Evolutionary conservation across 352 stramenopile species (phyloP).

Genomic region (Poterioochromonas sp.): DNA sequence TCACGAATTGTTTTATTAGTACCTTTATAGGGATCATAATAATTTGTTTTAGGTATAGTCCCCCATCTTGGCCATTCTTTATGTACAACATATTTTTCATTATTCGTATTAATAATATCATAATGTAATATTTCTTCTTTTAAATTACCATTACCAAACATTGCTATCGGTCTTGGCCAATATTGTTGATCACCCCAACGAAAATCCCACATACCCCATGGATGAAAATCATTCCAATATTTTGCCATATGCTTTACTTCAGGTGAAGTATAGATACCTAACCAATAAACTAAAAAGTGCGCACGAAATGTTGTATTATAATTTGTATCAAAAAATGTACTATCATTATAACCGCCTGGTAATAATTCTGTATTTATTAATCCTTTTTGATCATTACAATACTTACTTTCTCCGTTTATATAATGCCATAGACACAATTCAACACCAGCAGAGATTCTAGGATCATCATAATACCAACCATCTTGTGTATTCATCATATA

Average conservation of each 20-base stretch:
- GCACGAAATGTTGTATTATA: constrained; percentile 16
- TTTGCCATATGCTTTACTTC: neutral
- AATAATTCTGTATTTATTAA: neutral
- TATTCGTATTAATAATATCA: neutral
- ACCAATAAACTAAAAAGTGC: constrained; percentile 13
- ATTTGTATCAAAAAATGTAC: neutral
- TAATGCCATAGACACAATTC: neutral
- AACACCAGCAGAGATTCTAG: neutral
- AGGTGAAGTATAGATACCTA: constrained; percentile 2
- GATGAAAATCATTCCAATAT: constrained; percentile 26
- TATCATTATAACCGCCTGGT: neutral
- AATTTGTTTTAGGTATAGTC: neutral
- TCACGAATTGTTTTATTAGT: neutral
- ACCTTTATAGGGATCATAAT: neutral
- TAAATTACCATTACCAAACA: constrained; percentile 12
- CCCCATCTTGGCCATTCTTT: constrained; percentile 3
- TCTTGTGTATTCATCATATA: neutral
- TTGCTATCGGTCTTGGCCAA: constrained; percentile 21
- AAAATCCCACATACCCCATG: constrained; percentile 24
- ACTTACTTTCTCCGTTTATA: neutral
- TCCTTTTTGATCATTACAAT: neutral
- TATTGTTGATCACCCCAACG: constrained; percentile 23
- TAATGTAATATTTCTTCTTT: neutral
- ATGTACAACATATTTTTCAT: constrained; percentile 19
- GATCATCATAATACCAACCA: constrained; percentile 15